Conservation (phyloP, 2,329 filamentous ascomycete species). For the Peltaster fructicola region DNA sequence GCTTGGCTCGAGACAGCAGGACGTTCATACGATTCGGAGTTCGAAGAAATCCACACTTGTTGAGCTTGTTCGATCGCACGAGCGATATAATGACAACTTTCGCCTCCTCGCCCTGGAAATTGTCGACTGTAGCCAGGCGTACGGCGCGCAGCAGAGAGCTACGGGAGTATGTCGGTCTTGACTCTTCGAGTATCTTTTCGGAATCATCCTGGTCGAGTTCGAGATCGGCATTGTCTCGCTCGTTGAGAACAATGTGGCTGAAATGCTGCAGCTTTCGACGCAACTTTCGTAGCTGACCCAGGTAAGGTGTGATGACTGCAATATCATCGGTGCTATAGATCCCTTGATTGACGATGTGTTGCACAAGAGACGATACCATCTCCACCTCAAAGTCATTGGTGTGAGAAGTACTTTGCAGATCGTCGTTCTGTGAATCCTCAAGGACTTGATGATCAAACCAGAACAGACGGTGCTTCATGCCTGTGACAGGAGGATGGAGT, state of each 20-base stretch:
- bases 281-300: slow-evolving; percentile 38
- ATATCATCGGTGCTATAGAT: slow-evolving; percentile 43
- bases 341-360: slow-evolving; percentile 49
- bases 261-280: slow-evolving; percentile 26
- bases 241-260: slow-evolving; percentile 46
- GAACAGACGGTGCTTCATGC: slow-evolving; percentile 37
- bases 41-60: slow-evolving; percentile 47
- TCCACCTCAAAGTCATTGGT: slow-evolving; percentile 43
- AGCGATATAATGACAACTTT: slow-evolving; percentile 54
- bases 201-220: slow-evolving; percentile 7
- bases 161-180: no score
- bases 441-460: slow-evolving; percentile 42
- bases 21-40: slow-evolving; percentile 55
- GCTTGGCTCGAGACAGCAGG: slow-evolving; percentile 45
- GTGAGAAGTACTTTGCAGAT: slow-evolving; percentile 23
- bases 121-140: slow-evolving; percentile 44
- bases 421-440: slow-evolving; percentile 22
- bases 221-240: slow-evolving; percentile 42
- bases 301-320: slow-evolving; percentile 51
- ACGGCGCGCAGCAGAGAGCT: slow-evolving; percentile 30
- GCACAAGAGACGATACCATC: slow-evolving; percentile 45
- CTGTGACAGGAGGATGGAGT: slow-evolving; percentile 31
- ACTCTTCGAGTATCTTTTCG: slow-evolving; percentile 7
- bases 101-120: slow-evolving; percentile 63
- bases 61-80: slow-evolving; percentile 47